Evolutionary conservation across 2,329 filamentous ascomycete genomes (phyloP), one percentile per base, ranked within the genome.

Genomic region (Phoma sp.): DNA sequence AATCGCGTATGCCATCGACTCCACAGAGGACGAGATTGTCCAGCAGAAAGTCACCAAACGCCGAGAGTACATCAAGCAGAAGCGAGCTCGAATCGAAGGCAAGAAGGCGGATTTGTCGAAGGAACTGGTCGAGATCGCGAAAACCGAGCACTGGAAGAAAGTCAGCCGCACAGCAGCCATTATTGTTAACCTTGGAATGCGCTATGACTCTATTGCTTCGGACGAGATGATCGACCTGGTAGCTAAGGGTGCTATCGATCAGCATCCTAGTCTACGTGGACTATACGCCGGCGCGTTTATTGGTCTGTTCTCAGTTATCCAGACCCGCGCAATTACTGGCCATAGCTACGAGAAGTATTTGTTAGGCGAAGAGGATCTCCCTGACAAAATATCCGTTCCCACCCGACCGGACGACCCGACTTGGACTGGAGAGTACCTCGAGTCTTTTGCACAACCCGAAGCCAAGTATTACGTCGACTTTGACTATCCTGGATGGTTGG

Each of bases 401-500:
- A 92, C 96, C 0, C 82, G 87, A 42, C 63, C 68, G 29, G 86
- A 91, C 32, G 89, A 96, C 64, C 82, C 87, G 0, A 80, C 84
- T 7, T 96, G 91, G 82, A 99, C 95, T 0, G 75, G 87, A 49
- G 84, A 87, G 23, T 96, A 91, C 68, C 80, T 99, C 0, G 82
- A 86, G 1, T 83, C 85, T 22, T 99, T 99, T 72, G 86, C 87
- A 8, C 83, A 89, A 42, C 87, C 89, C 5, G 87, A 87, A 29
- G 88, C 91, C 0, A 87, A 96, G 59, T 96, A 96, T 73, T 96
- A 93, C 71, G 86, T 98, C 40, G 95, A 99, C 70, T 85, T 87
- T 49, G 93, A 98, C 70, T 90, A 96, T 70, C 91, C 93, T 4
- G 95, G 95, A 29, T 99, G 96, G 96, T 82, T 99, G 14, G 92